Evolutionary conservation across 768 basidiomycete genomes (phyloP), one percentile per base, ranked within the genome.

Genomic region (Lactarius indigo): DNA sequence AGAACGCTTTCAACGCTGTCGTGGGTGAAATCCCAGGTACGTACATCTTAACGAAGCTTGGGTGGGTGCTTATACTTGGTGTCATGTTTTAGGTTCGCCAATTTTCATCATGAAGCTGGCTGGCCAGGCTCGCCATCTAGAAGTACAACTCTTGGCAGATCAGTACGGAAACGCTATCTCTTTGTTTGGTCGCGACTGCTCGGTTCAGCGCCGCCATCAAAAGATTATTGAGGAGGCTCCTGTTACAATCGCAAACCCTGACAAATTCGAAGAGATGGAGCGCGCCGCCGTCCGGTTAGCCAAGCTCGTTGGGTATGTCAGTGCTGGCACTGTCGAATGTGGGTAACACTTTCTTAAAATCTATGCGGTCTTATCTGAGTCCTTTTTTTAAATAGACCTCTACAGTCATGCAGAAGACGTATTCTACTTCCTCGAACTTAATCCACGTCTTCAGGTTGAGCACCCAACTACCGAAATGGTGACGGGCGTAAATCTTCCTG

Each of bases 51-150:
- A 62, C 37, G 42, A 18, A 6, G 28, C 59, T 57, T 54, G 73
- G 52, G 70, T 64, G 18, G 62, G 39, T 63, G 23, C 18, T n/a
- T 3, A 18, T 26, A 50, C 42, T 62, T 61, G 69, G 57, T 68
- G 65, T 41, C 69, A 65, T 44, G 18, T 59, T 42, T 20, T 69
- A 87, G 97, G 97, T 52, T 98, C 97, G 1, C 97, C 97, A 59
- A 95, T 99, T 72, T 99, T 99, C 79, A 92, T 99, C 80, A 99
- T 99, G 97, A 98, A 98, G 82, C 90, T 99, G 64, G 97, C 97
- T 41, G 95, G 96, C 13, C 90, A 94, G 72, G 97, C 97, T 55
- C 91, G 97, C 69, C 97, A 99, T 79, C 81, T 99, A 73, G 97
- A 99, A 78, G 97, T 98, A 33, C 97, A 99, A 77, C 86, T 99